Conservation (phyloP, 257 asterid species). For the Coffea eugenioides region DNA sequence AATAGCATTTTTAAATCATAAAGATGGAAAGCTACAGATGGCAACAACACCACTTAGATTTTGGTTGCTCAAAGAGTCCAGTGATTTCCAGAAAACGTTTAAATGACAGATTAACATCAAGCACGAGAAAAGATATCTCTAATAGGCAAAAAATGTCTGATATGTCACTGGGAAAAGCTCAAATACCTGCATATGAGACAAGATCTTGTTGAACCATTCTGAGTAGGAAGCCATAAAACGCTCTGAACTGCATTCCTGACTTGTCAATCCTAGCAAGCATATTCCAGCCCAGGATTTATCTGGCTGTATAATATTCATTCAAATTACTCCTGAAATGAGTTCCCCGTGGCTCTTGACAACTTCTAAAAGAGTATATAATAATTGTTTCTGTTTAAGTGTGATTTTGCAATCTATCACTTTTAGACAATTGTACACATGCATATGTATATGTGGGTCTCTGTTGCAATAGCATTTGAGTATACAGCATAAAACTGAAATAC, state of each 20-base stretch:
- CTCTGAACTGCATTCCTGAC: slow-evolving; percentile 78
- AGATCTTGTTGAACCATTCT: slow-evolving; percentile 65
- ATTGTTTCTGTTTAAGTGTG: neutral
- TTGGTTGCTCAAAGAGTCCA: neutral
- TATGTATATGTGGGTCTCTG: neutral
- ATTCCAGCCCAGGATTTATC: slow-evolving; percentile 89
- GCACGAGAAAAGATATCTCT: neutral
- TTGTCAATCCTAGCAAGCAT: slow-evolving; percentile 86
- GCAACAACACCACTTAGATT: neutral
- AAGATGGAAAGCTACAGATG: no score
- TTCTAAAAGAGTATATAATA: neutral
- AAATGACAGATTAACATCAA: neutral
- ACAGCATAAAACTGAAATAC: no score
- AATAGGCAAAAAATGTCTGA: neutral
- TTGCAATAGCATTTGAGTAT: neutral
- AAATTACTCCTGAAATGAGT: slow-evolving; percentile 19
- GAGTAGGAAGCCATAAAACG: slow-evolving; percentile 71
- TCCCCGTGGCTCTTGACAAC: neutral
- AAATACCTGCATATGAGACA: slow-evolving; percentile 66
- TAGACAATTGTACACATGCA: neutral
- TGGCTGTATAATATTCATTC: slow-evolving; percentile 53
- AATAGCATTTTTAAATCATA: no score
- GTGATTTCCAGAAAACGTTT: neutral
- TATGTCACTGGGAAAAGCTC: neutral
- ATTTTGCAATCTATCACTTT: neutral